Evolutionary conservation across 2,329 filamentous ascomycete genomes (phyloP).

Genomic region (Verticillium isaacii): DNA sequence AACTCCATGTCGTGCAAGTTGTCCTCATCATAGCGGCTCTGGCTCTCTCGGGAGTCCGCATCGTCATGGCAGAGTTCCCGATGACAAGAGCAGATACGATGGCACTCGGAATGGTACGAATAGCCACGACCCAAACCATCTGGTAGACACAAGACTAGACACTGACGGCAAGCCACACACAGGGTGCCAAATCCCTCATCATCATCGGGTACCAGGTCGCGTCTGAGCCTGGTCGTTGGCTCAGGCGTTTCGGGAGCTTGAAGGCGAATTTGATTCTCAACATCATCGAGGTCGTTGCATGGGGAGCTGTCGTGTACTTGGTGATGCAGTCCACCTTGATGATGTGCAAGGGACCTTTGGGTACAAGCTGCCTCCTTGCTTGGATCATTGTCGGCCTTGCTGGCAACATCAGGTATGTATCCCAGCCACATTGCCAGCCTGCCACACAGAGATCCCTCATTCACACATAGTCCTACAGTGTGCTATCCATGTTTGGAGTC

Average conservation of each 20-base stretch:
- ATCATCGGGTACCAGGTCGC: conserved; percentile 34
- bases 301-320: conserved; percentile 16
- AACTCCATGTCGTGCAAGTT: conserved; percentile 7
- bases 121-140: background rate
- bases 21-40: conserved; percentile 7
- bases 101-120: conserved; percentile 8
- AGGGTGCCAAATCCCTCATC: conserved; percentile 31
- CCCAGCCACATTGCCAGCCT: background rate
- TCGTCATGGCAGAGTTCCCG: background rate
- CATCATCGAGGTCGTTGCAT: conserved; percentile 34
- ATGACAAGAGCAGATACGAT: conserved; percentile 9
- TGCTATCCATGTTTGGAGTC: background rate
- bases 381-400: background rate
- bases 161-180: background rate
- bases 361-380: background rate
- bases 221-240: conserved; percentile 24
- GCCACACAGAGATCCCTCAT: background rate
- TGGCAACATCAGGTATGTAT: background rate
- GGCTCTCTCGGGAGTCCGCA: conserved; percentile 1
- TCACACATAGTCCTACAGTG: background rate
- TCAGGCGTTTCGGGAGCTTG: conserved; percentile 28
- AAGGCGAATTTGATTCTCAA: conserved; percentile 36
- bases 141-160: no score
- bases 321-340: background rate
- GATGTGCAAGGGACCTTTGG: background rate